Evolutionary conservation across 108 stramenopile species (phyloP).

Genomic region (Fragilaria radians): DNA sequence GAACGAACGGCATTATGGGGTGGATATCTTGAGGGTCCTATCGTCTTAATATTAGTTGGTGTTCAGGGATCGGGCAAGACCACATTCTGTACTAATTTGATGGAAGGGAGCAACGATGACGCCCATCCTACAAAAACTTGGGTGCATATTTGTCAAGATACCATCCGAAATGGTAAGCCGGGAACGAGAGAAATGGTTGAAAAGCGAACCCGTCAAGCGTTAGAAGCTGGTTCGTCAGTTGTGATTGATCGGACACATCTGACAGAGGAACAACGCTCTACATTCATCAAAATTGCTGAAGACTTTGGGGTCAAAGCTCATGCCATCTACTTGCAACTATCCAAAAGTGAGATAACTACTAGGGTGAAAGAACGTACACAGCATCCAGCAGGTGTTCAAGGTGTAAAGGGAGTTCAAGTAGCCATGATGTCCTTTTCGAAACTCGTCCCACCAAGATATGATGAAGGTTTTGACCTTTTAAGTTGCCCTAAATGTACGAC

Average conservation of each 20-base stretch:
- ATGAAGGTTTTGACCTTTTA: slow-evolving; percentile 48
- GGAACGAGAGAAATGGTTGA: slow-evolving; percentile 70
- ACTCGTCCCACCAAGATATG: slow-evolving; percentile 45
- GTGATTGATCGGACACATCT: slow-evolving; percentile 83
- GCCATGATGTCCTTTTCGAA: slow-evolving; percentile 37
- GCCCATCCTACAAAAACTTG: too few species aligned
- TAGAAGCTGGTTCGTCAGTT: slow-evolving; percentile 40
- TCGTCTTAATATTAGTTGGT: slow-evolving; percentile 59
- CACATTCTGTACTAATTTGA: slow-evolving; percentile 46
- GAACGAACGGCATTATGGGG: slow-evolving; percentile 53
- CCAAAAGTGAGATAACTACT: slow-evolving; percentile 32
- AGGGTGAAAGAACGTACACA: slow-evolving; percentile 57
- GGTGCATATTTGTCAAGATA: slow-evolving; percentile 73
- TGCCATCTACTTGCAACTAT: slow-evolving; percentile 42
- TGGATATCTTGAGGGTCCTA: slow-evolving; percentile 37
- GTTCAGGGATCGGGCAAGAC: slow-evolving; percentile 76
- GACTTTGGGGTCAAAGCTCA: slow-evolving; percentile 44
- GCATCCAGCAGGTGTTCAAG: slow-evolving; percentile 73
- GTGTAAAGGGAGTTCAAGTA: slow-evolving; percentile 42
- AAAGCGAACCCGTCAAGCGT: slow-evolving; percentile 23
- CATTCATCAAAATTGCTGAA: slow-evolving; percentile 41
- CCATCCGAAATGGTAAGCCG: slow-evolving; percentile 67
- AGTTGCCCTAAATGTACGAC: slow-evolving; percentile 22
- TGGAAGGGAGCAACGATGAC: neutral
- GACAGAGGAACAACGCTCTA: slow-evolving; percentile 40